Percentiles rank a stretch among this genome's conserved stretches.
Evolutionary conservation across 495 filamentous ascomycete genomes (phyloP).

Genomic region (Xylaria bambusicola): DNA sequence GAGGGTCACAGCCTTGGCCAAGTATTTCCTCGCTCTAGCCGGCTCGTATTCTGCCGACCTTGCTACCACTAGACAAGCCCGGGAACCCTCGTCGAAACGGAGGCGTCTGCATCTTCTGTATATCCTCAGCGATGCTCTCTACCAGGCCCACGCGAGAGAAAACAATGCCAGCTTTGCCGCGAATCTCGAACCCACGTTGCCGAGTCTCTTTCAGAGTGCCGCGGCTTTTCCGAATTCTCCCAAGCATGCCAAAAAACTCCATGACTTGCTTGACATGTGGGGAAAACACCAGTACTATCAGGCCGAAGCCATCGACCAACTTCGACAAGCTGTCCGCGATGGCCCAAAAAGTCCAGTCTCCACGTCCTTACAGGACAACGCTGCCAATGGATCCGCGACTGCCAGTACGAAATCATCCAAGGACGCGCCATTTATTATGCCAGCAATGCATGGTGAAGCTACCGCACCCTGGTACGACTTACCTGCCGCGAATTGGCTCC

Average conservation of each 20-base stretch:
- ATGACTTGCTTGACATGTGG: constrained; percentile 74
- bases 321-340: constrained; percentile 59
- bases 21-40: constrained; percentile 72
- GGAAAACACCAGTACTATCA: constrained; percentile 67
- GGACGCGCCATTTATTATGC: constrained; percentile 68
- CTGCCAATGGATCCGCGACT: constrained; percentile 19
- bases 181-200: constrained; percentile 62
- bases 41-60: constrained; percentile 53
- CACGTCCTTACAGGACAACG: constrained; percentile 5
- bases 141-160: constrained; percentile 69
- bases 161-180: constrained; percentile 57
- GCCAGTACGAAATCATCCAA: constrained; percentile 41
- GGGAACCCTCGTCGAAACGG: constrained; percentile 61
- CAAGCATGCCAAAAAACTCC: constrained; percentile 67
- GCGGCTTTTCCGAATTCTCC: constrained; percentile 63
- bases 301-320: constrained; percentile 57
- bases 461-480: constrained; percentile 80
- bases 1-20: constrained; percentile 67
- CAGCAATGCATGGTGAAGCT: constrained; percentile 74
- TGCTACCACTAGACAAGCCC: constrained; percentile 32
- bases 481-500: constrained; percentile 79
- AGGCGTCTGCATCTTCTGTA: constrained; percentile 80
- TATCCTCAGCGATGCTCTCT: constrained; percentile 78
- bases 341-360: constrained; percentile 29
- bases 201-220: constrained; percentile 61